Percentiles rank a stretch among this genome's conserved stretches.
These are phyloP conservation scores for Candida silvatica DNA, from an alignment of 805 yeast genomes.

Conservation along the genomic window DNA sequence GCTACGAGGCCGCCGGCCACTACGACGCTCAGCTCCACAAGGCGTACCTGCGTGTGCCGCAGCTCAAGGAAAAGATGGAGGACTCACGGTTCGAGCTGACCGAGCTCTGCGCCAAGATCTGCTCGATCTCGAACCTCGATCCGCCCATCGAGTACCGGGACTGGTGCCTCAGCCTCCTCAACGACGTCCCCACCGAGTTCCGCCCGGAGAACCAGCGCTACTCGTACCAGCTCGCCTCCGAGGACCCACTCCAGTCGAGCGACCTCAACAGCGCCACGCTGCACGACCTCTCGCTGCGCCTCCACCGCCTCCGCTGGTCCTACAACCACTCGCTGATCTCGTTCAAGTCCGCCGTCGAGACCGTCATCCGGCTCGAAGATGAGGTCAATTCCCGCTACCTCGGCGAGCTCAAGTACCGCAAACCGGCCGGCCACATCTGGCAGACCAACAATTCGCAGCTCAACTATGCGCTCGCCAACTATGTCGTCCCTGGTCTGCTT, in stretches of 20 bases:
- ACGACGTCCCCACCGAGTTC: constrained; percentile 34
- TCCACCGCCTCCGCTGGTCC: constrained; percentile 44
- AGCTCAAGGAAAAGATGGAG: constrained; percentile 47
- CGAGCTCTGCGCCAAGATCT: constrained; percentile 54
- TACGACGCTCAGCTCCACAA: constrained; percentile 21
- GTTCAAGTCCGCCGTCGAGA: constrained; percentile 39
- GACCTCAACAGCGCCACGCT: constrained; percentile 36
- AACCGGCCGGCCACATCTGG: background rate
- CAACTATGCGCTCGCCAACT: background rate
- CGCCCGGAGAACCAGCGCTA: constrained; percentile 17
- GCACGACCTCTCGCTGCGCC: constrained; percentile 39
- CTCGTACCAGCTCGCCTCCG: constrained; percentile 5
- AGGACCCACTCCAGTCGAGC: constrained; percentile 16
- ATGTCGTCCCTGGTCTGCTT: constrained; percentile 33
- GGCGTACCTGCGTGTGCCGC: constrained; percentile 46
- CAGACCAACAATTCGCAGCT: background rate
- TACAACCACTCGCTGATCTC: constrained; percentile 48
- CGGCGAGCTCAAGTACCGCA: constrained; percentile 22
- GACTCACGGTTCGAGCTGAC: constrained; percentile 55
- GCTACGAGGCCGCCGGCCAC: constrained; percentile 16
- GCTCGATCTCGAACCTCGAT: constrained; percentile 38
- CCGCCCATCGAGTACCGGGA: constrained; percentile 39
- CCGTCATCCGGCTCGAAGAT: constrained; percentile 50
- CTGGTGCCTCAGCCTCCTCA: constrained; percentile 55
- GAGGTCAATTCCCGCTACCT: constrained; percentile 33